Evolutionary conservation across 2,329 filamentous ascomycete genomes (phyloP).

Genomic region (Malbranchea zuffiana): DNA sequence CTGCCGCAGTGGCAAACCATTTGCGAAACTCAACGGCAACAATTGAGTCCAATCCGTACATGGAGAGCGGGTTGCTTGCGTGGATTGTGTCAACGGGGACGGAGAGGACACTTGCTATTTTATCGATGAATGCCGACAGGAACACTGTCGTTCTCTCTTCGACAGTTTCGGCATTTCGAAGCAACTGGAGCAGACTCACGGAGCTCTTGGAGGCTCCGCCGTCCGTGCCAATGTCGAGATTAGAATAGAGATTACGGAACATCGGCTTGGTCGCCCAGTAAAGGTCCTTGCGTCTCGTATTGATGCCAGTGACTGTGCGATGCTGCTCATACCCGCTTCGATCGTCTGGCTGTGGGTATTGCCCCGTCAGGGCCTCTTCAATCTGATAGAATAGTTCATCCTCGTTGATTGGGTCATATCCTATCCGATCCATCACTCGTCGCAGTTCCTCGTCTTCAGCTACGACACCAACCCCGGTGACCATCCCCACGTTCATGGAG

Average conservation of each 20-base stretch:
- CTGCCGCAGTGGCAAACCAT: conserved; percentile 18
- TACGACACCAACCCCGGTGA: conserved; percentile 2
- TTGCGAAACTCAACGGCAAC: conserved; percentile 20
- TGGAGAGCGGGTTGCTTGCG: conserved; percentile 13
- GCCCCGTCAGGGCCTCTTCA: conserved; percentile 1
- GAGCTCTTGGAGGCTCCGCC: conserved; percentile 5
- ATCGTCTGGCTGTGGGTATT: no score
- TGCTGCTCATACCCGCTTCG: no score
- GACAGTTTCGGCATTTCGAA: conserved; percentile 10
- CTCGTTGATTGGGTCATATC: conserved; percentile 1
- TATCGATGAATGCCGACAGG: conserved; percentile 13
- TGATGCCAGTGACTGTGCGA: conserved; percentile 18
- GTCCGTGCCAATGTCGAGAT: conserved; percentile 15
- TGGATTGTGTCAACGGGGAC: conserved; percentile 10
- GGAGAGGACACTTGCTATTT: conserved; percentile 11
- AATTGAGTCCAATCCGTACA: conserved; percentile 17
- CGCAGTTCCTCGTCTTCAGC: conserved; percentile 1
- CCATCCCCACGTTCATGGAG: background rate
- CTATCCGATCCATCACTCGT: background rate
- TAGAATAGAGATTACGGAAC: conserved; percentile 17
- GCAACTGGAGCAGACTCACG: conserved; percentile 13
- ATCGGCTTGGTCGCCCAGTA: conserved; percentile 16
- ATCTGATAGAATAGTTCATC: conserved; percentile 1
- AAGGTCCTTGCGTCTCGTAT: conserved; percentile 15
- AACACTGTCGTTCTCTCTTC: conserved; percentile 11